Evolutionary conservation across 148 eudicot genomes (phyloP), one percentile per base, ranked within the genome.

Genomic region (Diospyros lotus): DNA sequence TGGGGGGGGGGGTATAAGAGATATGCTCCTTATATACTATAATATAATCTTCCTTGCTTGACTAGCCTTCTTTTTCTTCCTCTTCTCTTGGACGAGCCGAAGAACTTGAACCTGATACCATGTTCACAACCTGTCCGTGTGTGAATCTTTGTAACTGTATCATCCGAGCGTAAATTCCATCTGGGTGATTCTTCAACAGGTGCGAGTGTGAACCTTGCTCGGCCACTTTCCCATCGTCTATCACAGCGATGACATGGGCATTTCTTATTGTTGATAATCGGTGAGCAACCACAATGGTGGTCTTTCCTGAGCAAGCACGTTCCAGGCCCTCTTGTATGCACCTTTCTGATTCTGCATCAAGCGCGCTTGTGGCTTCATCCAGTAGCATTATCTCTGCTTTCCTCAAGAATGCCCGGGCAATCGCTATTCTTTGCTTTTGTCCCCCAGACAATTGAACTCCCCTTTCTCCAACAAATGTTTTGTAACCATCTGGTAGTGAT

Each of bases 351-450:
- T 92, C 97, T 0, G 91, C 87, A 65, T 92, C 97, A 3, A 92
- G 89, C 3, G 97, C 97, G 53, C 97, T 92, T 0, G 97, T 92
- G 5, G 97, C 97, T 75, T 92, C 97, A 46, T 92, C 97, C 0
- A 92, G 87, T 71, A 92, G 78, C 87, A 90, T 88, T 59, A 92
- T 63, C 78, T 87, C 91, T 0, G 97, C 87, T 75, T 92, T 92
- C 76, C 93, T 87, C 43, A 90, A 79, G 45, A 92, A 86, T 17
- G 95, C 97, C 69, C 97, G 78, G 2, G 97, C 97, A 10, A 92
- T 82, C 41, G 97, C 95, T 6, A 92, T 86, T 76, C 97, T 88
- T 73, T 92, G 97, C 84, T 90, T 92, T 73, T 92, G 97, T 1
- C 97, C 97, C 1, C 97, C 97, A 0, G 97, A 92, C 63, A 92